Conservation (phyloP, 768 basidiomycete genomes). For the Serendipita sp. region DNA sequence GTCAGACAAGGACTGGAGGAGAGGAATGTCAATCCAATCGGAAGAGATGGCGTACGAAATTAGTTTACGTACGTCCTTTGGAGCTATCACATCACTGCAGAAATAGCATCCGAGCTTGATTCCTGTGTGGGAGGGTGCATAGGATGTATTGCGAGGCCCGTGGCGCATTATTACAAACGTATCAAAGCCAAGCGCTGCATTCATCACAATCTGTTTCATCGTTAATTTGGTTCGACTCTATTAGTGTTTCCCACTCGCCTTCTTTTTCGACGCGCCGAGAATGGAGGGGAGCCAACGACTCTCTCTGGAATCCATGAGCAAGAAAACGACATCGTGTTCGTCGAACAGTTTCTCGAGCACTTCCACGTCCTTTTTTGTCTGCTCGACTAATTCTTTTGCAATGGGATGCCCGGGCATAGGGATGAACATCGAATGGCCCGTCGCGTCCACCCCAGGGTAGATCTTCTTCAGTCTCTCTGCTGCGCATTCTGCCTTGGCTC, state of each 20-base stretch:
- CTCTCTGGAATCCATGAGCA: constrained; percentile 97
- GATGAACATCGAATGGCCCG: constrained; percentile 60
- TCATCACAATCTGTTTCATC: constrained; percentile 60
- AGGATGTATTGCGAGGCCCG: constrained; percentile 40
- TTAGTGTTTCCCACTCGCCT: constrained; percentile 32
- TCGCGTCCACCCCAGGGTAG: constrained; percentile 82
- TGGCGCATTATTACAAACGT: constrained; percentile 95
- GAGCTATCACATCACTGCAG: constrained; percentile 96
- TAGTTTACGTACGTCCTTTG: constrained; percentile 55
- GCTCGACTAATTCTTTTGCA: constrained; percentile 37
- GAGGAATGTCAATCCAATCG: neutral
- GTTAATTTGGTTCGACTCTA: neutral
- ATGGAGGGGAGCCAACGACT: constrained; percentile 93
- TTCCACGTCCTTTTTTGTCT: constrained; percentile 49
- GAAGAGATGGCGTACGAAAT: neutral
- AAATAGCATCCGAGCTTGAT: constrained; percentile 79
- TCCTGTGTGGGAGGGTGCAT: constrained; percentile 16
- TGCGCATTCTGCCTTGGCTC: constrained; percentile 84
- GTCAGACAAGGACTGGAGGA: constrained; percentile 50
- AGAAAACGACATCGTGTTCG: constrained; percentile 76
- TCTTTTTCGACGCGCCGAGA: constrained; percentile 65
- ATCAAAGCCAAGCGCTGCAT: constrained; percentile 90
- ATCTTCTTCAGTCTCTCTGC: constrained; percentile 74
- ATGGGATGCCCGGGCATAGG: constrained; percentile 98
- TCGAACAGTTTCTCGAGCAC: constrained; percentile 65